Evolutionary conservation across 2,329 filamentous ascomycete species (phyloP), one percentile per base, ranked within the genome.

Genomic region (Didymella keratinophila): DNA sequence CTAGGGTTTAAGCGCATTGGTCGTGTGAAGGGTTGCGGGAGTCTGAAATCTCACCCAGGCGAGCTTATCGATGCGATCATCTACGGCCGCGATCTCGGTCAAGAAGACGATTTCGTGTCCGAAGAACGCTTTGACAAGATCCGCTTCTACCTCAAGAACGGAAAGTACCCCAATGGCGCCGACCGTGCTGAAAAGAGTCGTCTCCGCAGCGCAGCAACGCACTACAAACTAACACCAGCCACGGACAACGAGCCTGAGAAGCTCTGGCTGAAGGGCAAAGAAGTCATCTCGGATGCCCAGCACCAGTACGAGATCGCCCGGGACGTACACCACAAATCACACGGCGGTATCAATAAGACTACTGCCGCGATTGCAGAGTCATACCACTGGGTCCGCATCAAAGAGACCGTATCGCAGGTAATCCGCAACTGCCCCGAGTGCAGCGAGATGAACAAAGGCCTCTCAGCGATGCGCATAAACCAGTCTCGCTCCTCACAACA

Each of bases 121-220:
- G 93, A 97, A 82, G 93, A 97, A 81, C 91, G 95, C 68, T 98
- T 98, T 82, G 94, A 97, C 83, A 97, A 97, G 83, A 98, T 98
- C 76, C 90, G 93, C 73, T 98, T 91, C 82, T 98, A 98, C 79
- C 87, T 98, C 73, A 96, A 96, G 79, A 92, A 93, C 77, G 90
- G 89, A 73, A 92, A 93, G 77, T 98, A 99, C 77, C 95, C 95
- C 59, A 89, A 89, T 70, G 94, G 93, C 62, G 93, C 94, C 73
- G 93, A 97, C 82, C 87, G 94, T 58, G 93, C 93, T 56, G 95
- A 98, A 79, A 98, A 98, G 85, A 94, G 90, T 79, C 90, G 94
- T 69, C 87, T 99, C 56, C 87, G 95, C 69, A 96, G 91, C 78
- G 93, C 94, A 46, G 93, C 93, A 39, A 97, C 93, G 20, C 94